Conservation (phyloP, 768 basidiomycete genomes). For the Calocera cornea region DNA sequence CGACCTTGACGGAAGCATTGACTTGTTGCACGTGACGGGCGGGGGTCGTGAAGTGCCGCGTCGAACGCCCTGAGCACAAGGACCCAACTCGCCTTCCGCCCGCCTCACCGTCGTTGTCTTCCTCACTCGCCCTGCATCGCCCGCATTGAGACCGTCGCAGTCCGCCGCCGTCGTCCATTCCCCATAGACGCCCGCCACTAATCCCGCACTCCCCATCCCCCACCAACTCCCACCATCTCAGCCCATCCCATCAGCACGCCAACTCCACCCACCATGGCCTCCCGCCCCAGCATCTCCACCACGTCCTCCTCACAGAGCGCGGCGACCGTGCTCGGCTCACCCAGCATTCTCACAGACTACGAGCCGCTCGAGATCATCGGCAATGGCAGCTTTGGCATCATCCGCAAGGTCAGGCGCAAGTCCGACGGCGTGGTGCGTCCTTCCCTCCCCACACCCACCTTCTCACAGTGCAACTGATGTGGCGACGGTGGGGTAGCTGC, state of each 20-base stretch:
- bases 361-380: slow-evolving; percentile 86
- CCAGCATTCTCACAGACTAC: slow-evolving; percentile 48
- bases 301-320: neutral
- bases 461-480: slow-evolving; percentile 11
- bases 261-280: neutral
- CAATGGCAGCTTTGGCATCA: slow-evolving; percentile 95
- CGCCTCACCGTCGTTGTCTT: neutral
- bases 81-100: neutral
- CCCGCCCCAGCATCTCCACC: neutral
- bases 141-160: neutral
- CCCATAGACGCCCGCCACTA: neutral
- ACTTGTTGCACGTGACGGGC: neutral
- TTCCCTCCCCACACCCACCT: neutral
- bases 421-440: slow-evolving; percentile 62
- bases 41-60: neutral
- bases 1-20: neutral
- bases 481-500: slow-evolving; percentile 34
- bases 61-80: neutral
- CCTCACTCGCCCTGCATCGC: neutral
- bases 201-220: neutral
- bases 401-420: slow-evolving; percentile 82
- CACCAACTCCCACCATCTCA: neutral
- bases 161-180: neutral
- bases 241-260: too few relatives aligned
- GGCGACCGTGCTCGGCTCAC: neutral